phyloP scores from a whole-genome alignment of 768 basidiomycete genomes.

The Thelephora ganbajun region DNA sequence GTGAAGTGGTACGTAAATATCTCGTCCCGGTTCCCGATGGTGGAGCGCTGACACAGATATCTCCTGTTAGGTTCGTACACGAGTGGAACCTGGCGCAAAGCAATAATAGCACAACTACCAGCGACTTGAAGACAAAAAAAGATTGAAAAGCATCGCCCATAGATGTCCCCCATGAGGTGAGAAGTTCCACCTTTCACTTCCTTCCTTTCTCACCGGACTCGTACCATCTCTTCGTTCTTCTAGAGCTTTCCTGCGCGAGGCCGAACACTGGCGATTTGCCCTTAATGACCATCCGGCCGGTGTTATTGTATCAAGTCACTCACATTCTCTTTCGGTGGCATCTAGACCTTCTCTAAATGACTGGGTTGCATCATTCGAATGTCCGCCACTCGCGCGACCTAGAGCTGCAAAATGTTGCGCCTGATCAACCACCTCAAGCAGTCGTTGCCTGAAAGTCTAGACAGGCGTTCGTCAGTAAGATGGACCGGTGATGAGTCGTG shows the following conservation, averaged over 20 bases:
- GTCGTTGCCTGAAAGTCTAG: slow-evolving; percentile 64
- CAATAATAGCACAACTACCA: not conserved
- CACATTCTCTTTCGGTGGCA: slow-evolving; percentile 83
- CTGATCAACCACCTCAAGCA: slow-evolving; percentile 73
- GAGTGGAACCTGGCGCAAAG: slow-evolving; percentile 9
- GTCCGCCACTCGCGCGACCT: slow-evolving; percentile 35
- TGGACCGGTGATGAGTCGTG: slow-evolving; percentile 1
- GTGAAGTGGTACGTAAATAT: slow-evolving; percentile 54
- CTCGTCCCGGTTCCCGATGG: slow-evolving; percentile 4
- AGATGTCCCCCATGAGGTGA: not conserved
- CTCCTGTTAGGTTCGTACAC: slow-evolving; percentile 21
- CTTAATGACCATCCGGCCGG: slow-evolving; percentile 1
- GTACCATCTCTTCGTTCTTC: slow-evolving; percentile 72
- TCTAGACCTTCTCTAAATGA: slow-evolving; percentile 86
- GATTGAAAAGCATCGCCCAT: not conserved
- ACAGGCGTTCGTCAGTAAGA: slow-evolving; percentile 10
- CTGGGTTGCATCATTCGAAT: slow-evolving; percentile 46
- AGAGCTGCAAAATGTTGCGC: slow-evolving; percentile 69
- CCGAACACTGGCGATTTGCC: slow-evolving; percentile 51
- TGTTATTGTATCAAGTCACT: slow-evolving; percentile 15
- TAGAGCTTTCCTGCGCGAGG: slow-evolving; percentile 72
- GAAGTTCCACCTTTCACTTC: slow-evolving; percentile 19
- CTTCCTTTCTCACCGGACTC: slow-evolving; percentile 50
- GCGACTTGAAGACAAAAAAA: slow-evolving; percentile 3
- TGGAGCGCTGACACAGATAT: not conserved